Percentiles rank a stretch among this genome's conserved stretches.
phyloP scores from a whole-genome alignment of 2,329 filamentous ascomycete genomes.

The Ophiosphaerella herpotricha region DNA sequence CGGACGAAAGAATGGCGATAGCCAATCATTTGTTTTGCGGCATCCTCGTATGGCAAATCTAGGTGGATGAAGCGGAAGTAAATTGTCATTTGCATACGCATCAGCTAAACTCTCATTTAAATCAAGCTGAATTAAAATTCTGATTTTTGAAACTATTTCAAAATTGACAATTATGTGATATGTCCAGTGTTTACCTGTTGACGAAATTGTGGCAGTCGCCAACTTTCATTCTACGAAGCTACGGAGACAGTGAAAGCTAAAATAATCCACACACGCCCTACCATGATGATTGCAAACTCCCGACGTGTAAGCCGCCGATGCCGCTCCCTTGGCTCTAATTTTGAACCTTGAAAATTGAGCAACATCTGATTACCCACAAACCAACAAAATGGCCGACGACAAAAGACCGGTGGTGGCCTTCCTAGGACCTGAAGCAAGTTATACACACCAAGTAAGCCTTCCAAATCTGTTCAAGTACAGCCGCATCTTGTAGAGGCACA shows the following conservation, averaged over 20 bases:
- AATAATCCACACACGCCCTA: background rate
- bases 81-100: conserved; percentile 26
- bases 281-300: background rate
- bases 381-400: conserved; percentile 12
- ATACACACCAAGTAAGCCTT: conserved; percentile 67
- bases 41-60: conserved; percentile 27
- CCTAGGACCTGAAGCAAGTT: conserved; percentile 67
- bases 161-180: background rate
- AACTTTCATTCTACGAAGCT: background rate
- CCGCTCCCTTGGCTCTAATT: background rate
- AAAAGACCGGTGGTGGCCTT: conserved; percentile 55
- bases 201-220: background rate
- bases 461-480: too few relatives aligned
- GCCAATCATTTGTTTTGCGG: conserved; percentile 35
- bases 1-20: conserved; percentile 25
- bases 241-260: background rate
- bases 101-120: conserved; percentile 37
- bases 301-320: background rate
- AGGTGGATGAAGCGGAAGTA: conserved; percentile 25
- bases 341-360: background rate
- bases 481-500: too few relatives aligned
- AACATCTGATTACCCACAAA: background rate
- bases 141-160: conserved; percentile 4
- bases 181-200: background rate
- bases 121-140: conserved; percentile 32